phyloP scores from a whole-genome alignment of 148 eudicot genomes.

The Rhododendron vialii region DNA sequence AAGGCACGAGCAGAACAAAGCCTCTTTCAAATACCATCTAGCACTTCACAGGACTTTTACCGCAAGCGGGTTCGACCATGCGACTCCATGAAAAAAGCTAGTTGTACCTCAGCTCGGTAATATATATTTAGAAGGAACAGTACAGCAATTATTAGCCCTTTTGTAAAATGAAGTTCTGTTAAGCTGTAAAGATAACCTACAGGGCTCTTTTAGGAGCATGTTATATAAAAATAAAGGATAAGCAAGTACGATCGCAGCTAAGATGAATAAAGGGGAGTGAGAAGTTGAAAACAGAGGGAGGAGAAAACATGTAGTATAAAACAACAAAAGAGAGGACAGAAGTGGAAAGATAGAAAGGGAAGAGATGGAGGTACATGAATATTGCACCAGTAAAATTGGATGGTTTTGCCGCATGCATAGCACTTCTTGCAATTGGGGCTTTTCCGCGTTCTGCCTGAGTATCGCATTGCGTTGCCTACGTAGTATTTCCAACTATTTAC shows the following conservation, averaged over 20 bases:
- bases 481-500: too few relatives aligned
- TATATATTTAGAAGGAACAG: not conserved
- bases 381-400: not conserved
- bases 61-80: not conserved
- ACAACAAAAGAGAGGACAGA: not conserved
- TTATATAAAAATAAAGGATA: not conserved
- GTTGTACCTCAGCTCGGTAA: too few relatives aligned
- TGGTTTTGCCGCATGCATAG: not conserved
- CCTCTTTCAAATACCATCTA: not conserved
- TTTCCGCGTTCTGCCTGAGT: not conserved
- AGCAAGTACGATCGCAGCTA: not conserved
- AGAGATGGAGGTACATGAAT: not conserved
- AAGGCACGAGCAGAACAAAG: not conserved
- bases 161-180: not conserved
- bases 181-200: conserved; percentile 1
- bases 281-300: too few relatives aligned
- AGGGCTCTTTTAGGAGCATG: not conserved
- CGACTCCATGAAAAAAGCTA: not conserved
- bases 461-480: too few relatives aligned
- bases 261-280: not conserved
- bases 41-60: not conserved
- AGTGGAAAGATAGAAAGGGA: not conserved
- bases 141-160: not conserved
- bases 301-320: not conserved
- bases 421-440: not conserved